These are phyloP conservation scores for Globisporangium splendens DNA, from an alignment of 352 stramenopile genomes.

Conservation along the genomic window DNA sequence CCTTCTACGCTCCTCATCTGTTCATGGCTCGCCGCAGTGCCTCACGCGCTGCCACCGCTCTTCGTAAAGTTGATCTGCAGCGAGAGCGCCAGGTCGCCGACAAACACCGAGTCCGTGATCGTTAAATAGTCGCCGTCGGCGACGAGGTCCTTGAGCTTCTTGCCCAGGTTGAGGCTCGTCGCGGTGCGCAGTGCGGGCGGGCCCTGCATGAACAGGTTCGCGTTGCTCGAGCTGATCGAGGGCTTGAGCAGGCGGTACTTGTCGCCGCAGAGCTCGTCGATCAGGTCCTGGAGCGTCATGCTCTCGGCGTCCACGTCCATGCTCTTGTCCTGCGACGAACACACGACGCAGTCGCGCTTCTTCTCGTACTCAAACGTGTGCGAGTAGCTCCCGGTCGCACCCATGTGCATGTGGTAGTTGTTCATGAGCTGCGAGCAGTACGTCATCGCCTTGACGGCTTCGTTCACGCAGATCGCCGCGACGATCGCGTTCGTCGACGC, in stretches of 20 bases:
- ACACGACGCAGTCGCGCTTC: constrained; percentile 87
- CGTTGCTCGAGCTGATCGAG: constrained; percentile 57
- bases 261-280: constrained; percentile 60
- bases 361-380: constrained; percentile 97
- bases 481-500: constrained; percentile 97
- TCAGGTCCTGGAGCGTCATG: constrained; percentile 55
- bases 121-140: constrained; percentile 87
- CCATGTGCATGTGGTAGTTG: constrained; percentile 99
- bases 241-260: constrained; percentile 67
- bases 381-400: constrained; percentile 91
- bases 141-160: constrained; percentile 87
- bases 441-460: constrained; percentile 96
- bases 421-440: constrained; percentile 96
- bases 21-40: no score
- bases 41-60: no score
- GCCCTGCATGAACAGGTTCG: constrained; percentile 81
- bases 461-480: constrained; percentile 94
- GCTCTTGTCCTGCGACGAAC: constrained; percentile 67
- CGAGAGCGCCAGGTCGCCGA: constrained; percentile 68
- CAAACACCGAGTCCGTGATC: constrained; percentile 94
- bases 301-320: constrained; percentile 44
- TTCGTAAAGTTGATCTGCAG: constrained; percentile 53
- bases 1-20: no score
- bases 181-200: constrained; percentile 79
- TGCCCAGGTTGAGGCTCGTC: constrained; percentile 90